Base-by-base conservation (phyloP, 768 basidiomycete species). In the Naganishia kalamii region DNA sequence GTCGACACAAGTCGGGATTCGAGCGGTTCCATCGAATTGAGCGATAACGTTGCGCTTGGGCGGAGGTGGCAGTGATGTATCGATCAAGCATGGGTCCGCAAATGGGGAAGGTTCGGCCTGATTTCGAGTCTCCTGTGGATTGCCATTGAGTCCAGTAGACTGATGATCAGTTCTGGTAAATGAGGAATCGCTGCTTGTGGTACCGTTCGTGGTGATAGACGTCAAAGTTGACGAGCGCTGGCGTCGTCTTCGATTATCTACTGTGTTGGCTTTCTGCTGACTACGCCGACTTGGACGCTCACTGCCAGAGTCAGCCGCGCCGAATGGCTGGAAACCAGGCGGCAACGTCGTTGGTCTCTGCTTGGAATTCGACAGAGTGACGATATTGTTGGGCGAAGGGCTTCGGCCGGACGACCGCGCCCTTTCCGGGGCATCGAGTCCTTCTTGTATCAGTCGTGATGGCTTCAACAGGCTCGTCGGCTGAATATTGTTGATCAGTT, bases 401-500 rank as follows among this genome's bases (percentile, higher is more conserved):
- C 6, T 57, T 37, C 23, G 21, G 21, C 12, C 43, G 19, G 19
- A n/a, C 5, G 43, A n/a, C 12, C 54, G 54, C 23, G 54, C 54
- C 27, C 40, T 35, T 23, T 57, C 54, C 6, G 54, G 35, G 27
- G 54, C 54, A n/a, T 37, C 10, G 35, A 57, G 21, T 4, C 54
- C 37, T 25, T n/a, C 54, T 15, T 37, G 37, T 5, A 57, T 57
- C 54, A 57, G 27, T 57, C 54, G 54, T 12, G 54, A 57, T 41
- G 54, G 54, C 37, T 57, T 33, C 54, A 57, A 23, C 6, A 57
- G 21, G 13, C 54, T 57, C 11, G 54, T 57, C 35, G 54, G 54
- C 54, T 57, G 54, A n/a, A 12, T 40, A 25, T 25, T 35, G 12
- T 40, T 57, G 15, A 10, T 44, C 10, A n/a, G 19, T n/a, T 11